A percentile compares a stretch with the other conserved stretches of the same genome.
Conservation (phyloP, 352 stramenopile genomes). For the Globisporangium apiculatum region DNA sequence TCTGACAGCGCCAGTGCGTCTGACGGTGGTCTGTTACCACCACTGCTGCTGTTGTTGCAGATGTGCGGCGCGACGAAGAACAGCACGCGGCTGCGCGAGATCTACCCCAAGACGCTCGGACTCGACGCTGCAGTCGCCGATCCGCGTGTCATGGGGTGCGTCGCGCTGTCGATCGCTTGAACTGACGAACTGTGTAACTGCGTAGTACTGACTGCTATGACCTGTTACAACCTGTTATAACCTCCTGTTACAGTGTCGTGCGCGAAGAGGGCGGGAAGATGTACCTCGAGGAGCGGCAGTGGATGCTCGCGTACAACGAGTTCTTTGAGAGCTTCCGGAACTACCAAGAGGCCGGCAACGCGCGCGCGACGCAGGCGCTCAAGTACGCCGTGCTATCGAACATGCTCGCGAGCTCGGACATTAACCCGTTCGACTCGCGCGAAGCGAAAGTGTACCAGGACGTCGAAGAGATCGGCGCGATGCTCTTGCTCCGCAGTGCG, state of each 20-base stretch:
- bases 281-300: conserved; percentile 87
- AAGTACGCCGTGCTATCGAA: conserved; percentile 92
- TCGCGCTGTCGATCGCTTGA: not conserved
- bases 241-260: conserved; percentile 43
- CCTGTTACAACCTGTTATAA: no score
- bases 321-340: conserved; percentile 93
- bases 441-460: conserved; percentile 91
- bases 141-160: conserved; percentile 87
- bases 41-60: conserved; percentile 18
- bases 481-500: conserved; percentile 62
- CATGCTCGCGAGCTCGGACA: conserved; percentile 89
- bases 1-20: not conserved
- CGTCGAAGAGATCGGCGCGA: conserved; percentile 70
- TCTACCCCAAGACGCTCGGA: conserved; percentile 87
- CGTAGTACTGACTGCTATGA: no score
- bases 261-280: conserved; percentile 92
- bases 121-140: conserved; percentile 87
- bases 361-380: conserved; percentile 83
- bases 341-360: conserved; percentile 89
- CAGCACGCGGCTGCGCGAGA: conserved; percentile 79
- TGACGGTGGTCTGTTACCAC: not conserved
- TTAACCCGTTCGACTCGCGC: conserved; percentile 91
- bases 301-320: conserved; percentile 90
- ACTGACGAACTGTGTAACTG: not conserved
- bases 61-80: conserved; percentile 85